Percentiles rank a stretch among this genome's conserved stretches.
These are phyloP conservation scores for Mortierella sp. DNA, from an alignment of 371 early-diverging fungal species.

Conservation along the genomic window DNA sequence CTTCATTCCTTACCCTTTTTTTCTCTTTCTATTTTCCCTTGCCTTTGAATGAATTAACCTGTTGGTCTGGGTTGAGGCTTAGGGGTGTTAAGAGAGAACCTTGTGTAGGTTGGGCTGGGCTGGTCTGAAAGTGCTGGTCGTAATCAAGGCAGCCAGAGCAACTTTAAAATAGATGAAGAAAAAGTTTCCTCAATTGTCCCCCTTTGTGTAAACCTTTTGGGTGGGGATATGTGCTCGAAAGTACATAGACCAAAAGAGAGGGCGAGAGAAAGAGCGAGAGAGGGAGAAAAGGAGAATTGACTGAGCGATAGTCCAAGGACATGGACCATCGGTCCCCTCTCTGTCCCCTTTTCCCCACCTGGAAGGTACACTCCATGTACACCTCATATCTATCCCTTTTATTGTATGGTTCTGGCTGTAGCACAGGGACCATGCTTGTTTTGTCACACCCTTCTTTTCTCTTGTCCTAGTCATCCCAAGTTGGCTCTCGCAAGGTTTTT, in stretches of 20 bases:
- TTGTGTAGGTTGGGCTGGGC: conserved; percentile 2
- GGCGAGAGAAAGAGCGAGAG: no score
- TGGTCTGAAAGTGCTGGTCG: background rate
- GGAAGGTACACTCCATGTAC: background rate
- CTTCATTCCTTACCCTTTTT: no score
- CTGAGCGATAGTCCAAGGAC: background rate
- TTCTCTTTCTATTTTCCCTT: no score
- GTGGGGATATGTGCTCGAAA: background rate
- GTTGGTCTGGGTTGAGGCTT: conserved; percentile 1
- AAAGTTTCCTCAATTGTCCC: no score
- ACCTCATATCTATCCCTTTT: background rate
- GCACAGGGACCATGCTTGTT: background rate
- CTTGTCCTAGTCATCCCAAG: background rate
- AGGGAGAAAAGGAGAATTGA: background rate
- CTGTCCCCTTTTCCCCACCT: background rate
- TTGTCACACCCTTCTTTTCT: conserved; percentile 3
- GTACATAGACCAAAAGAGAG: conserved; percentile 4
- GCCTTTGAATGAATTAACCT: no score
- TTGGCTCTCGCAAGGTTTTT: background rate
- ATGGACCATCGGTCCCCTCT: conserved; percentile 11
- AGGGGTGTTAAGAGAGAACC: background rate
- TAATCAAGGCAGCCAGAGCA: background rate
- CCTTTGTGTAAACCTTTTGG: conserved; percentile 7
- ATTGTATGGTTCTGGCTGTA: background rate
- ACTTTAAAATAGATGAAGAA: conserved; percentile 8